Percentiles rank a stretch among this genome's conserved stretches.
phyloP scores from a whole-genome alignment of 2,329 filamentous ascomycete genomes.

The Teratosphaeria destructans region DNA sequence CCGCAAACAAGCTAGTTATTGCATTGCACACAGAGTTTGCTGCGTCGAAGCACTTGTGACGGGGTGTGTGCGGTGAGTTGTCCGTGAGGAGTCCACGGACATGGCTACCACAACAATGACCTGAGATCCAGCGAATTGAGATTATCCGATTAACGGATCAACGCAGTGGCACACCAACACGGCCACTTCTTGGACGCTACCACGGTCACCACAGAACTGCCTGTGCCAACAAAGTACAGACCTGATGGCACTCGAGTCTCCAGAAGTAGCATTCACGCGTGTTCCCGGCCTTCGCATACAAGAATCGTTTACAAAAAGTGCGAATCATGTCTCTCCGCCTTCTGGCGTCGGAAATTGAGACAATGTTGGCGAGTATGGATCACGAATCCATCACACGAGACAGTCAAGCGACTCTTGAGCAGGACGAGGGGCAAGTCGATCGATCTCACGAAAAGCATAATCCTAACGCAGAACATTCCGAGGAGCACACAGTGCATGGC shows the following conservation, averaged over 20 bases:
- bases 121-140: too few relatives aligned
- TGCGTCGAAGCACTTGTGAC: not conserved
- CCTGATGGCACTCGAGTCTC: not conserved
- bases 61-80: not conserved
- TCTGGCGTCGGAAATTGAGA: not conserved
- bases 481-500: conserved; percentile 20
- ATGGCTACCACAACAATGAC: not conserved
- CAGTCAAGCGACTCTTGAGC: not conserved
- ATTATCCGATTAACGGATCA: not conserved
- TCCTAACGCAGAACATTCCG: not conserved
- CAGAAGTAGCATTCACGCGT: not conserved
- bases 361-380: not conserved
- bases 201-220: not conserved
- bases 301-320: not conserved
- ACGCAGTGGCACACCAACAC: not conserved
- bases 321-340: not conserved
- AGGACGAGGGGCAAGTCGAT: not conserved
- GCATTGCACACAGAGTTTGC: not conserved
- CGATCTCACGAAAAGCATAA: not conserved
- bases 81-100: not conserved
- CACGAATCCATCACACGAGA: not conserved
- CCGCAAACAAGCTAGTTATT: not conserved
- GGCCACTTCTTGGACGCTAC: not conserved
- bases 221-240: too few relatives aligned
- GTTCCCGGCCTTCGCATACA: not conserved